Conservation (phyloP, 345 rosid species). For the Eucalyptus cloeziana region DNA sequence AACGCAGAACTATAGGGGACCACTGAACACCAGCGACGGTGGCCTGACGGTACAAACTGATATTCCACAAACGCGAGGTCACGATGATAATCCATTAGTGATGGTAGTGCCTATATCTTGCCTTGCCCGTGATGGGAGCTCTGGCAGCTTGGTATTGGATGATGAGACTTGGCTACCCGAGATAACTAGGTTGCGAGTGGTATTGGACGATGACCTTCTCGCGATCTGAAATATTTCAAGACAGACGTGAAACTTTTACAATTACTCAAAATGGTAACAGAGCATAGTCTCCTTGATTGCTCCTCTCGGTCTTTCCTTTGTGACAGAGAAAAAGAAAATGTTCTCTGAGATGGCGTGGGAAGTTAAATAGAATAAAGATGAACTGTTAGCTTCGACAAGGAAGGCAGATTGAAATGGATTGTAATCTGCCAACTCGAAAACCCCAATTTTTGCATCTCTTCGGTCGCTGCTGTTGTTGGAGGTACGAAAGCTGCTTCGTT, state of each 20-base stretch:
- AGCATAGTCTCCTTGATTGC: background rate
- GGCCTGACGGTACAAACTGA: background rate
- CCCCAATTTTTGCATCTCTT: background rate
- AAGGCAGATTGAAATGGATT: background rate
- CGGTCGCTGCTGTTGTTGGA: background rate
- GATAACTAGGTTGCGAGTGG: background rate
- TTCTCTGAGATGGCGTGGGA: background rate
- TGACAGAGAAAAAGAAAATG: background rate
- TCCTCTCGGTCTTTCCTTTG: background rate
- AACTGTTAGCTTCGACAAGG: background rate
- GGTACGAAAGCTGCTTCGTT: background rate
- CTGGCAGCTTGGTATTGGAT: background rate
- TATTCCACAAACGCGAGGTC: background rate
- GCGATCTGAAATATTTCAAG: background rate
- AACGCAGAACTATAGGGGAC: background rate
- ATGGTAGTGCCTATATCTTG: background rate
- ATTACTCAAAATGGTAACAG: background rate
- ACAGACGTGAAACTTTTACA: background rate
- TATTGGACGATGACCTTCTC: background rate
- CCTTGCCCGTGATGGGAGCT: background rate
- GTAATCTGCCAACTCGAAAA: background rate
- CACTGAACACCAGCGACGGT: background rate
- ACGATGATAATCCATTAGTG: background rate
- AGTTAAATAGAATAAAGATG: background rate
- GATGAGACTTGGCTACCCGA: background rate